Conservation (phyloP, 192 early-diverging fungal species). For the Glomus cerebriforme region DNA sequence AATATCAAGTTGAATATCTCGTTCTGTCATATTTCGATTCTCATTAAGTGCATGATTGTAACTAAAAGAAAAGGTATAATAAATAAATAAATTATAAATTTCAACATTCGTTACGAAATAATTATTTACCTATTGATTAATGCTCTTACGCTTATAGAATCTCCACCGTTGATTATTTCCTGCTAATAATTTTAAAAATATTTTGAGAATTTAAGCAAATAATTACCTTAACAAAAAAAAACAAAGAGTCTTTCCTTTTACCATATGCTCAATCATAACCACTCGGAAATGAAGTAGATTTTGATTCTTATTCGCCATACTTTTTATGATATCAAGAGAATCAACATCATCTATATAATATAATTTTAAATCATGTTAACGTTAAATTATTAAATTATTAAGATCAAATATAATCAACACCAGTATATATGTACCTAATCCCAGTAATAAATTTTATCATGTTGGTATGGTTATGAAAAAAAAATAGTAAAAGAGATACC, state of each 20-base stretch:
- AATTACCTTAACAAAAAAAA: no score
- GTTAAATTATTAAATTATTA: no score
- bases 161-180: not conserved
- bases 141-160: not conserved
- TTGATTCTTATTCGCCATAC: not conserved
- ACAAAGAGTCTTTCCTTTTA: not conserved
- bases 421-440: no score
- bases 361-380: not conserved
- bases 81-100: no score
- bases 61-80: not conserved
- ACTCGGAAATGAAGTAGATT: not conserved
- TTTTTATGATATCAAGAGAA: not conserved
- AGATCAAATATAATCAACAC: no score
- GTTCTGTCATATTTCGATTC: not conserved
- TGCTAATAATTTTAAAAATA: not conserved
- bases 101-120: not conserved
- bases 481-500: not conserved
- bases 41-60: not conserved
- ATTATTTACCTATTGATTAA: not conserved
- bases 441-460: no score
- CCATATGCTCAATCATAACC: not conserved
- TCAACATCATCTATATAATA: not conserved
- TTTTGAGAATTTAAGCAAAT: not conserved
- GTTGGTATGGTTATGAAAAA: no score
- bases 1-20: slow-evolving; percentile 29